A percentile compares a stretch with the other conserved stretches of the same genome.
Evolutionary conservation across 2,329 filamentous ascomycete genomes (phyloP).

Genomic region (Colletotrichum shisoi): DNA sequence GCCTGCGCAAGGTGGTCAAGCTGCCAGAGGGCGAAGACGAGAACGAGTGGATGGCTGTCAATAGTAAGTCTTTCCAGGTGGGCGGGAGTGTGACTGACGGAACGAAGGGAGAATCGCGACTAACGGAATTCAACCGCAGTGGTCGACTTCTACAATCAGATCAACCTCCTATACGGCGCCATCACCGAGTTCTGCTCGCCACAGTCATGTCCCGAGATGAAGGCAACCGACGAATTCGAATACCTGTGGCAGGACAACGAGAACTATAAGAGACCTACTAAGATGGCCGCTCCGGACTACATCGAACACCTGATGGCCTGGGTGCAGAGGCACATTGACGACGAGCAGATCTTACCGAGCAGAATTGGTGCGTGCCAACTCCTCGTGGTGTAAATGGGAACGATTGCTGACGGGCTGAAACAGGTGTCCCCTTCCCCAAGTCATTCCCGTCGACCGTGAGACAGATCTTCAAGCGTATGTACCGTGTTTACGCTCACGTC

Average conservation of each 20-base stretch:
- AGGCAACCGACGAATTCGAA: constrained; percentile 99
- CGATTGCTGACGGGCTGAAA: constrained; percentile 36
- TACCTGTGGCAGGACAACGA: constrained; percentile 98
- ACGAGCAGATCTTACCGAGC: constrained; percentile 93
- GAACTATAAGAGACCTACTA: constrained; percentile 93
- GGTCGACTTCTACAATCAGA: constrained; percentile 99
- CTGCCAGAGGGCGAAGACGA: constrained; percentile 96
- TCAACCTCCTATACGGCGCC: constrained; percentile 97
- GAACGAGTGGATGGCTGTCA: constrained; percentile 98
- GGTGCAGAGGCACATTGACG: constrained; percentile 95
- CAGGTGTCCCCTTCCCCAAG: constrained; percentile 92
- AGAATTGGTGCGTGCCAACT: constrained; percentile 71
- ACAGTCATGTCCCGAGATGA: constrained; percentile 98
- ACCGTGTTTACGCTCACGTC: constrained; percentile 97
- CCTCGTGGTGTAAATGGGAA: too few species aligned
- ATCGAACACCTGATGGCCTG: constrained; percentile 98
- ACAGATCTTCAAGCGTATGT: constrained; percentile 98
- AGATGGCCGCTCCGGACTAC: constrained; percentile 96
- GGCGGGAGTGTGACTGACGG: background rate
- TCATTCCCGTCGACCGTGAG: constrained; percentile 86
- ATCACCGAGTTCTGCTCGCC: constrained; percentile 99
- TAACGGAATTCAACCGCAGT: constrained; percentile 63
- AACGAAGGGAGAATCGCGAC: constrained; percentile 28
- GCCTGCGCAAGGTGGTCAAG: constrained; percentile 94
- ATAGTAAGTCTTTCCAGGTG: constrained; percentile 69